Evolutionary conservation across 1,284 basidiomycete species (phyloP).

Genomic region (Boletus austroedulis): DNA sequence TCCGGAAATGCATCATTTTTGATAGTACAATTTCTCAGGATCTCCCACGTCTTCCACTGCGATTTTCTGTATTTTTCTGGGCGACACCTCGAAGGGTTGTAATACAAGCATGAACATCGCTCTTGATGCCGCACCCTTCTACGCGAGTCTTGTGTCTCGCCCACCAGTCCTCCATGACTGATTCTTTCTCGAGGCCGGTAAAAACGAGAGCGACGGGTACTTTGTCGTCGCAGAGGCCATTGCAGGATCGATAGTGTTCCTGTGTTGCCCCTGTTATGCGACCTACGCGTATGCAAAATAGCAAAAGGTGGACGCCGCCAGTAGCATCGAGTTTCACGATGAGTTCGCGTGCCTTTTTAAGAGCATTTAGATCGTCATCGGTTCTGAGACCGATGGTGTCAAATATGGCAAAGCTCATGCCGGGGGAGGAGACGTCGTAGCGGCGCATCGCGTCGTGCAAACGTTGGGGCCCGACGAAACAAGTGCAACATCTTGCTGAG

Average conservation of each 20-base stretch:
- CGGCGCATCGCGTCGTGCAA: slow-evolving; percentile 34
- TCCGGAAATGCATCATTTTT: slow-evolving; percentile 20
- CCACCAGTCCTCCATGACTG: slow-evolving; percentile 44
- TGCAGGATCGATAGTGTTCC: slow-evolving; percentile 38
- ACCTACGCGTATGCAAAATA: slow-evolving; percentile 40
- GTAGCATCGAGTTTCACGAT: slow-evolving; percentile 29
- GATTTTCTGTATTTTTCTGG: slow-evolving; percentile 28
- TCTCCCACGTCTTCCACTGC: slow-evolving; percentile 19
- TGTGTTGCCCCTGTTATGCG: slow-evolving; percentile 36
- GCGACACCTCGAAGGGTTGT: slow-evolving; percentile 35
- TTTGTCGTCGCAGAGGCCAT: slow-evolving; percentile 34
- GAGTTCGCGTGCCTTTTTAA: slow-evolving; percentile 37
- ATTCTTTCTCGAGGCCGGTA: slow-evolving; percentile 41
- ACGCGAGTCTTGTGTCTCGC: slow-evolving; percentile 36
- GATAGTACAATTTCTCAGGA: slow-evolving; percentile 21
- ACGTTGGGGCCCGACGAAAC: slow-evolving; percentile 33
- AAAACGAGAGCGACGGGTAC: slow-evolving; percentile 41
- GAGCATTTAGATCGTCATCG: slow-evolving; percentile 32
- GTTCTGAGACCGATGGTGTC: slow-evolving; percentile 43
- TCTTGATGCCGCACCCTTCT: slow-evolving; percentile 32
- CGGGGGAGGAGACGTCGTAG: slow-evolving; percentile 23
- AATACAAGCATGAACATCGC: slow-evolving; percentile 39
- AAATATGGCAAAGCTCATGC: slow-evolving; percentile 29
- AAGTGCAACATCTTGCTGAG: slow-evolving; percentile 22
- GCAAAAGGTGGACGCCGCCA: slow-evolving; percentile 40